These are phyloP conservation scores for Coccinonectria pachysandricola DNA, from an alignment of 2,329 filamentous ascomycete species.

Conservation along the genomic window DNA sequence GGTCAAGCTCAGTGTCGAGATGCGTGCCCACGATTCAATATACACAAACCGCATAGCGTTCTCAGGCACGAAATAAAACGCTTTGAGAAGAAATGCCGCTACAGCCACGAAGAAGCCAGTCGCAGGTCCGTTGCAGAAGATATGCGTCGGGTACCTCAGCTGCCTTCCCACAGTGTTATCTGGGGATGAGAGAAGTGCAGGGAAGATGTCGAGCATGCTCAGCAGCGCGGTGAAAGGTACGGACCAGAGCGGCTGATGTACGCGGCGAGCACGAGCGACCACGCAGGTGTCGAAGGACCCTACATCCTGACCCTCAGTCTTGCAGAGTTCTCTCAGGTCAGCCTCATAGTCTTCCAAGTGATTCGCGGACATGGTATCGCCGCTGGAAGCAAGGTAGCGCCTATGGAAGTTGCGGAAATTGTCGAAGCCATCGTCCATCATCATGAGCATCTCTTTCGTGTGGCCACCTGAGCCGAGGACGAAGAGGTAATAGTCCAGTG, in stretches of 20 bases:
- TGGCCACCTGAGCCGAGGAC: conserved; percentile 91
- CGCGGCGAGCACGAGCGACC: conserved; percentile 65
- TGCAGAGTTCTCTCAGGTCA: conserved; percentile 18
- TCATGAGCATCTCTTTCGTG: conserved; percentile 86
- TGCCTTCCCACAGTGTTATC: conserved; percentile 10
- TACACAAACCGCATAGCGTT: conserved; percentile 66
- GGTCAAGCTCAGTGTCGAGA: conserved; percentile 72
- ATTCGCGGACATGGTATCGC: conserved; percentile 56
- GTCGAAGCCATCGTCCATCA: conserved; percentile 55
- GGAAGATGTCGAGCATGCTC: conserved; percentile 54
- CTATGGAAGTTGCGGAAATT: conserved; percentile 48
- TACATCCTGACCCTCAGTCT: conserved; percentile 8
- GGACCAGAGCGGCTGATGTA: conserved; percentile 72
- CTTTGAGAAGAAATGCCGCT: conserved; percentile 37
- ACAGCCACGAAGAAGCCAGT: conserved; percentile 68
- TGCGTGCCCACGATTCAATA: conserved; percentile 86
- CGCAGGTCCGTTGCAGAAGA: conserved; percentile 81
- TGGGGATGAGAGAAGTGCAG: conserved; percentile 37
- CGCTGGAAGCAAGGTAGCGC: conserved; percentile 71
- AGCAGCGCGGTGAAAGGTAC: conserved; percentile 58
- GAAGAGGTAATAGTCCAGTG: conserved; percentile 52
- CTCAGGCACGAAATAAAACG: conserved; percentile 33
- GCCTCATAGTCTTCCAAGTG: conserved; percentile 51
- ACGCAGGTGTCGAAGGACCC: conserved; percentile 53
- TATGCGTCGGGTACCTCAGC: conserved; percentile 54